phyloP scores from a whole-genome alignment of 345 rosid species.

The Fremontodendron californicum region DNA sequence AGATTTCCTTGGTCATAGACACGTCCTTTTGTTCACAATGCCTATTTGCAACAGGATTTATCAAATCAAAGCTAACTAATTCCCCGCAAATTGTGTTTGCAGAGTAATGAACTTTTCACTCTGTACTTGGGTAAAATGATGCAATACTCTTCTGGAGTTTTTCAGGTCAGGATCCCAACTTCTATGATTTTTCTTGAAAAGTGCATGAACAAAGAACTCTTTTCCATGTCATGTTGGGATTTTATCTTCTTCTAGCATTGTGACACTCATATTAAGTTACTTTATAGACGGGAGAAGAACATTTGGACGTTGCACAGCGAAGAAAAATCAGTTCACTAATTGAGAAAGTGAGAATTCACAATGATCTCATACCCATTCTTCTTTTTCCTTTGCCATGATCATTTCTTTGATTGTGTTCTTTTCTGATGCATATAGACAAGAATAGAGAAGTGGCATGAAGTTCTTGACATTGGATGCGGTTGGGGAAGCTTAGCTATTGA shows the following conservation, averaged over 20 bases:
- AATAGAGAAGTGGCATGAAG: conserved; percentile 50
- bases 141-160: conserved; percentile 82
- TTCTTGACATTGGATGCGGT: conserved; percentile 88
- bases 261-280: neutral
- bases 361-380: neutral
- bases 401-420: neutral
- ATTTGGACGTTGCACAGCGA: conserved; percentile 63
- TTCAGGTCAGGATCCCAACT: conserved; percentile 46
- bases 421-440: conserved; percentile 38
- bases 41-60: neutral
- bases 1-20: neutral
- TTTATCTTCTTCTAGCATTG: neutral
- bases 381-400: neutral
- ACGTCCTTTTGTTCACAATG: too few species aligned
- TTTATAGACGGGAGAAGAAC: conserved; percentile 54
- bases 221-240: neutral
- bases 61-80: neutral
- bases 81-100: neutral
- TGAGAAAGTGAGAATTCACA: conserved; percentile 43
- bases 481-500: conserved; percentile 92
- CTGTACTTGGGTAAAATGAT: conserved; percentile 75
- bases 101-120: conserved; percentile 81
- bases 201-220: neutral
- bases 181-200: neutral
- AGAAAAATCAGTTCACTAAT: conserved; percentile 62